A percentile compares a stretch with the other conserved stretches of the same genome.
phyloP scores from a whole-genome alignment of 2,329 filamentous ascomycete species.

The Talaromyces islandicus region DNA sequence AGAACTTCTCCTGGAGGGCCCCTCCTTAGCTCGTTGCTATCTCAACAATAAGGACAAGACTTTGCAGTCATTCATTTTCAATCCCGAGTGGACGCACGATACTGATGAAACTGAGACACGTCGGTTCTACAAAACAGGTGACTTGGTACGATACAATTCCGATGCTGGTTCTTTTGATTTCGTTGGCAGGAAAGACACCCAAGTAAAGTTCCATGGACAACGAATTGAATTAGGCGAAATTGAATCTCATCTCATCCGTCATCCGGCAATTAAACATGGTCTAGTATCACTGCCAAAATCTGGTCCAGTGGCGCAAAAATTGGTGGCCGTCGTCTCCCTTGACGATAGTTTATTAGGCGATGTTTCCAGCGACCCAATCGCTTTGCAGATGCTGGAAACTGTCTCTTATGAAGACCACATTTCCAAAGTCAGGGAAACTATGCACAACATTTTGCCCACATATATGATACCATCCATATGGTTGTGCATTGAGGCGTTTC shows the following conservation, averaged over 20 bases:
- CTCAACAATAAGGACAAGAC: conserved; percentile 36
- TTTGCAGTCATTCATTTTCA: conserved; percentile 27
- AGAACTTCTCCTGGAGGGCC: conserved; percentile 38
- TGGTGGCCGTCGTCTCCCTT: conserved; percentile 8
- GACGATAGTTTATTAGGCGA: not conserved
- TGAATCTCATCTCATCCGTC: conserved; percentile 24
- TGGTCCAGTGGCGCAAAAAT: conserved; percentile 14
- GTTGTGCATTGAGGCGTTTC: conserved; percentile 8
- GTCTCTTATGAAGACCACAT: conserved; percentile 12
- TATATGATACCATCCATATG: conserved; percentile 11
- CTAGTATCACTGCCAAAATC: conserved; percentile 30
- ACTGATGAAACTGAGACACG: conserved; percentile 22
- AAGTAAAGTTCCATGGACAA: conserved; percentile 38
- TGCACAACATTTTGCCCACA: conserved; percentile 1
- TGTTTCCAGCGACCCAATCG: not conserved
- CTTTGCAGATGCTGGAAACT: conserved; percentile 1
- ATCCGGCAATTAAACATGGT: conserved; percentile 27
- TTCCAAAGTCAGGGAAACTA: not conserved
- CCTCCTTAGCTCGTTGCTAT: conserved; percentile 40
- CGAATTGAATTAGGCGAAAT: conserved; percentile 39
- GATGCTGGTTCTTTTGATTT: conserved; percentile 28
- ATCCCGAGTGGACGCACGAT: conserved; percentile 29
- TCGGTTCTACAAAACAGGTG: conserved; percentile 32
- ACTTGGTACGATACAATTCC: conserved; percentile 28
- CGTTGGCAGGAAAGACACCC: conserved; percentile 31